Conservation (phyloP, 2,329 filamentous ascomycete genomes). For the Fusarium piperis region DNA sequence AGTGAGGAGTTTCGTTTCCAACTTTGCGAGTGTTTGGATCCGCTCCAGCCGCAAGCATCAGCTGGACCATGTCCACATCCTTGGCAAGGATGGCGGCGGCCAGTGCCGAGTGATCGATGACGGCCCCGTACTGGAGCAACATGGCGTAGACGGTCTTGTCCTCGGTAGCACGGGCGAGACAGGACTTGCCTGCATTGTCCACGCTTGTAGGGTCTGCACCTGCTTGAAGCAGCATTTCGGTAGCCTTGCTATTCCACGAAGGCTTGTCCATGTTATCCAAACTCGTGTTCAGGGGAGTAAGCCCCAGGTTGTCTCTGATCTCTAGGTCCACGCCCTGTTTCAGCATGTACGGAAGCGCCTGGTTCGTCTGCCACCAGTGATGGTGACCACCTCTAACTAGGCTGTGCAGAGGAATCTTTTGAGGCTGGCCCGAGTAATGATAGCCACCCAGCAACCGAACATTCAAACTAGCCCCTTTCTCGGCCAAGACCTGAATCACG, state of each 20-base stretch:
- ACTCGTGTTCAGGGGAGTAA: background rate
- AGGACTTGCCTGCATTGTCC: background rate
- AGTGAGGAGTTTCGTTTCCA: background rate
- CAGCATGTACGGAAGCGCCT: conserved; percentile 5
- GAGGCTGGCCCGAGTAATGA: background rate
- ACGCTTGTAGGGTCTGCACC: background rate
- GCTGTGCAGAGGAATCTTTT: background rate
- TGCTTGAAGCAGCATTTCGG: background rate
- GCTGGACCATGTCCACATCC: background rate
- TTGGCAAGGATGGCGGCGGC: background rate
- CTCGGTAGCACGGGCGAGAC: background rate
- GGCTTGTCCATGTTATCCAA: background rate
- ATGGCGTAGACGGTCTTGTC: background rate
- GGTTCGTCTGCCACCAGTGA: conserved; percentile 7
- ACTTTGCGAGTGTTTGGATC: background rate
- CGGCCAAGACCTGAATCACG: background rate
- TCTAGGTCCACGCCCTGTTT: background rate
- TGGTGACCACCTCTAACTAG: background rate
- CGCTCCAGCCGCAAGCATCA: background rate
- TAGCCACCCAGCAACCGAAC: background rate
- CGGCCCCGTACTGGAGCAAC: background rate
- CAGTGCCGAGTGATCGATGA: background rate
- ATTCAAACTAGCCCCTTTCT: background rate
- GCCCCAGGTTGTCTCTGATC: background rate
- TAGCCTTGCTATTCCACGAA: background rate